Evolutionary conservation across 2,329 filamentous ascomycete genomes (phyloP).

Genomic region (Phyllosticta citriasiana): DNA sequence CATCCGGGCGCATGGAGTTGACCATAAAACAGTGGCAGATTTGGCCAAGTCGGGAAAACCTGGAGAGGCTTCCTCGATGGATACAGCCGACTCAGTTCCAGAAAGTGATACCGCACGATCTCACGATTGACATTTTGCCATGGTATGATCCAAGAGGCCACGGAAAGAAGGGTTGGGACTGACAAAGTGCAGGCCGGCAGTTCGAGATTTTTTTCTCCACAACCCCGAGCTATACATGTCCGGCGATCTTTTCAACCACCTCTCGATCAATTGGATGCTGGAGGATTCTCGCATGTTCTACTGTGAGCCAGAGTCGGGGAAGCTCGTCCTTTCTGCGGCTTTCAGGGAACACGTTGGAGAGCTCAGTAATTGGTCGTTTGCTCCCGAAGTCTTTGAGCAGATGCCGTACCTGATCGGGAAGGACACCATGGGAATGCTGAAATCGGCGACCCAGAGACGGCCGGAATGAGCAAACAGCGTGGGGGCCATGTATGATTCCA

Average conservation of each 20-base stretch:
- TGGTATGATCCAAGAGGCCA: not conserved
- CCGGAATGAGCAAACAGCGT: not conserved
- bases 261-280: constrained; percentile 6
- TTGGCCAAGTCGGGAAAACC: constrained; percentile 7
- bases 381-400: constrained; percentile 15
- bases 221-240: constrained; percentile 8
- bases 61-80: constrained; percentile 9
- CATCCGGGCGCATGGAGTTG: not conserved
- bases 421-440: not conserved
- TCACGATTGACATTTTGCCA: constrained; percentile 7
- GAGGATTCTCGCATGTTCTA: constrained; percentile 7
- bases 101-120: constrained; percentile 10
- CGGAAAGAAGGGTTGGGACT: not conserved
- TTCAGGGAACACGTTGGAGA: constrained; percentile 21
- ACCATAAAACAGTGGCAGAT: constrained; percentile 6
- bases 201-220: constrained; percentile 8
- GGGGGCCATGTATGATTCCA: not conserved
- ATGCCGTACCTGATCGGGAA: constrained; percentile 12
- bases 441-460: not conserved
- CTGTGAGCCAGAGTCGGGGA: constrained; percentile 4
- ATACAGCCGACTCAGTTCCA: constrained; percentile 6
- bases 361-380: constrained; percentile 20
- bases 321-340: constrained; percentile 1
- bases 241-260: not conserved
- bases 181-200: constrained; percentile 5